Conservation (phyloP, 169 alveolate genomes). For the Babesia ovata region DNA sequence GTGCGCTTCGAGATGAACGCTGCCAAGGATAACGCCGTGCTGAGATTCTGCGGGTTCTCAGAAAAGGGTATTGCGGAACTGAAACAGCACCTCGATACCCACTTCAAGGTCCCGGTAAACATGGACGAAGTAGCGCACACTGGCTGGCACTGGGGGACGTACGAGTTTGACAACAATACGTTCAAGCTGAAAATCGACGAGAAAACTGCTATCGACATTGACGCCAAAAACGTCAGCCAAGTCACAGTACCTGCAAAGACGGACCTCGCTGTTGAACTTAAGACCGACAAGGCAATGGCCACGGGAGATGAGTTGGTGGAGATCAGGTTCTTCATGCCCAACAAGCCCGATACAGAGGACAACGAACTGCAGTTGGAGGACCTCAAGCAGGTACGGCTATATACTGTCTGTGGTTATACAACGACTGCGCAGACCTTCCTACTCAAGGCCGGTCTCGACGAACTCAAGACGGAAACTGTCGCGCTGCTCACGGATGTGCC, state of each 20-base stretch:
- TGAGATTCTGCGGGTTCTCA: slow-evolving; percentile 76
- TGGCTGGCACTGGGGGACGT: slow-evolving; percentile 92
- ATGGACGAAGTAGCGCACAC: slow-evolving; percentile 73
- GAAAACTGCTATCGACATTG: slow-evolving; percentile 77
- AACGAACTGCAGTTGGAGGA: slow-evolving; percentile 69
- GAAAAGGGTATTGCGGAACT: slow-evolving; percentile 79
- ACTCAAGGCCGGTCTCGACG: slow-evolving; percentile 90
- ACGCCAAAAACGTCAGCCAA: slow-evolving; percentile 80
- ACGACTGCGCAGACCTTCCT: slow-evolving; percentile 73
- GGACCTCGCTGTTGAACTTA: slow-evolving; percentile 86
- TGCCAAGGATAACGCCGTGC: slow-evolving; percentile 69
- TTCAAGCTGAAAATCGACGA: slow-evolving; percentile 76
- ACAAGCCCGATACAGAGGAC: slow-evolving; percentile 73
- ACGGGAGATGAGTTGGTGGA: slow-evolving; percentile 73
- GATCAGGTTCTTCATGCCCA: slow-evolving; percentile 74
- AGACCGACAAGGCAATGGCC: slow-evolving; percentile 42
- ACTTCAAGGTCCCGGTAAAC: slow-evolving; percentile 74
- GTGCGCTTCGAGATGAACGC: slow-evolving; percentile 75
- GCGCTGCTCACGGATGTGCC: slow-evolving; percentile 91
- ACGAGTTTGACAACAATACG: slow-evolving; percentile 76
- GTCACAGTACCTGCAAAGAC: slow-evolving; percentile 85
- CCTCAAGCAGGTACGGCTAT: slow-evolving; percentile 68
- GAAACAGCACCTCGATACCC: slow-evolving; percentile 82
- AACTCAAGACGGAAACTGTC: slow-evolving; percentile 87
- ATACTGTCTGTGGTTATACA: slow-evolving; percentile 27